Percentiles rank a stretch among this genome's conserved stretches.
phyloP scores from a whole-genome alignment of 768 basidiomycete genomes.

The Pleurotus eryngii region DNA sequence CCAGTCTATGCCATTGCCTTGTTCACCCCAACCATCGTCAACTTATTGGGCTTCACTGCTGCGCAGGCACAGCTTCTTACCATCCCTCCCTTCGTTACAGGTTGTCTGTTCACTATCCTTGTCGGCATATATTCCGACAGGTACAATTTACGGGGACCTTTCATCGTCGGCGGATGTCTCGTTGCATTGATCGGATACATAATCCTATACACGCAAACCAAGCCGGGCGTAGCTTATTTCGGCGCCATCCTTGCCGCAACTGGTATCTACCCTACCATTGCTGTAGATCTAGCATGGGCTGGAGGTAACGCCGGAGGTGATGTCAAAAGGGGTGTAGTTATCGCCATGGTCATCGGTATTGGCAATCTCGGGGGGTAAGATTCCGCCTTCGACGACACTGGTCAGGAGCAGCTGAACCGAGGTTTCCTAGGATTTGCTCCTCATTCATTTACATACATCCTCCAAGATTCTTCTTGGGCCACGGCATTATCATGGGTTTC shows the following conservation, averaged over 20 bases:
- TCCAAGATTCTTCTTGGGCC: constrained; percentile 35
- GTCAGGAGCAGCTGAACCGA: not conserved
- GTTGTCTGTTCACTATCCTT: constrained; percentile 24
- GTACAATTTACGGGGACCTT: constrained; percentile 34
- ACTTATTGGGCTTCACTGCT: constrained; percentile 39
- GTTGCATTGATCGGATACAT: constrained; percentile 41
- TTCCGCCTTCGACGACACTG: not conserved
- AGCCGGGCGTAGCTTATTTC: constrained; percentile 37
- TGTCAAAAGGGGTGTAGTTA: constrained; percentile 38
- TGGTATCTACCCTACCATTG: constrained; percentile 51
- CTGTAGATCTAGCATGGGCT: constrained; percentile 50
- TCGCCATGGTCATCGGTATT: constrained; percentile 52
- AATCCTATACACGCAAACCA: constrained; percentile 31
- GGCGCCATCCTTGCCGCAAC: constrained; percentile 48
- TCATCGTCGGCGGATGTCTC: constrained; percentile 31
- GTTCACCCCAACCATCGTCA: constrained; percentile 31
- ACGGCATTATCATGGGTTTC: constrained; percentile 30
- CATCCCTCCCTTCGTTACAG: constrained; percentile 30
- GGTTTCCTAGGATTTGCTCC: constrained; percentile 33
- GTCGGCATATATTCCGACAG: constrained; percentile 31
- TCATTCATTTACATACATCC: constrained; percentile 37
- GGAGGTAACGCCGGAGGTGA: constrained; percentile 56
- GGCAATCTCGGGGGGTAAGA: constrained; percentile 50
- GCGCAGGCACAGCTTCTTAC: constrained; percentile 33
- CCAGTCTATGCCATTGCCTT: constrained; percentile 36